A percentile compares a stretch with the other conserved stretches of the same genome.
Conservation (phyloP, 495 filamentous ascomycete species). For the Apiosordaria backusii region DNA sequence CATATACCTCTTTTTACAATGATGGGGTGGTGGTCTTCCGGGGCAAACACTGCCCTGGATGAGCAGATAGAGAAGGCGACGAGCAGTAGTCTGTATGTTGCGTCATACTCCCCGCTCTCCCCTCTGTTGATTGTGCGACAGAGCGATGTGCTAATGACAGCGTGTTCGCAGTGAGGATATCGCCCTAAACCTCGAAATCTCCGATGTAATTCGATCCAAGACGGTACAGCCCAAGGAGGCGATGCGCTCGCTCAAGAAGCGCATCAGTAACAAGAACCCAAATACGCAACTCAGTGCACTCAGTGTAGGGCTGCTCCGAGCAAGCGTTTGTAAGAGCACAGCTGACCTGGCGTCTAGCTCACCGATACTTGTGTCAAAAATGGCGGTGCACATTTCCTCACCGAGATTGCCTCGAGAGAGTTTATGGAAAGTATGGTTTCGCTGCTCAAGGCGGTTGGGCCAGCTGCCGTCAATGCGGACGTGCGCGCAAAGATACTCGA, state of each 20-base stretch:
- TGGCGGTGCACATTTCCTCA: conserved; percentile 91
- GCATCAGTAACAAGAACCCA: conserved; percentile 93
- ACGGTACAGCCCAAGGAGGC: conserved; percentile 95
- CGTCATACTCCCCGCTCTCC: conserved; percentile 5
- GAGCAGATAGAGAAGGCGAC: conserved; percentile 96
- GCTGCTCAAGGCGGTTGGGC: conserved; percentile 74
- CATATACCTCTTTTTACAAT: conserved; percentile 33
- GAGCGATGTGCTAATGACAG: background rate
- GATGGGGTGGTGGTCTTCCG: conserved; percentile 92
- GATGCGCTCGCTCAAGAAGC: conserved; percentile 90
- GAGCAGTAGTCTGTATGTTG: conserved; percentile 76
- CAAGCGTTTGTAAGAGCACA: conserved; percentile 10
- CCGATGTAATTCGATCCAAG: conserved; percentile 92
- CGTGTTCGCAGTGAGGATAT: conserved; percentile 79
- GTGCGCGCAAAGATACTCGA: conserved; percentile 89
- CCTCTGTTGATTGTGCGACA: background rate
- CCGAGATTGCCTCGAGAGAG: conserved; percentile 91
- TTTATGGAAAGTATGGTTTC: conserved; percentile 98
- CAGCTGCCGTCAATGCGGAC: conserved; percentile 72
- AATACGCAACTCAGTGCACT: conserved; percentile 92
- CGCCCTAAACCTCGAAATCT: conserved; percentile 93
- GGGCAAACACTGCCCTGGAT: conserved; percentile 76
- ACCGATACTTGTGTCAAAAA: conserved; percentile 99
- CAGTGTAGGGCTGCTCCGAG: conserved; percentile 56
- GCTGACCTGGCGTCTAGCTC: conserved; percentile 45